Base-by-base conservation (phyloP, 2,329 filamentous ascomycete species). In the Diaporthe citriasiana region DNA sequence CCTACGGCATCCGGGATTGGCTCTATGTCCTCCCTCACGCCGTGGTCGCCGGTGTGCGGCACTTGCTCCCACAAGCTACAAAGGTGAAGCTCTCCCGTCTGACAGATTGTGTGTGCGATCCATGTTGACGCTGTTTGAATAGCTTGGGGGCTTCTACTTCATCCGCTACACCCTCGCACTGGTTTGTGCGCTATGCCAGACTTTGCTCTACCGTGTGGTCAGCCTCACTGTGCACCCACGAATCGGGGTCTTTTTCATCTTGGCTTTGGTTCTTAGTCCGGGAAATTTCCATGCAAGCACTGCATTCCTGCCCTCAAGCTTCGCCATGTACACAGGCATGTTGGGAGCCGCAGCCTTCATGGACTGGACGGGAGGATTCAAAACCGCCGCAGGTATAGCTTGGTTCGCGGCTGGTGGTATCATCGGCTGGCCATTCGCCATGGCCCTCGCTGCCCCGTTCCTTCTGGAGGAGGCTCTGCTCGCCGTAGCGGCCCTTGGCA, bases 1-100 rank as follows among this genome's bases (percentile, higher is more conserved):
- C 96, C 73, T 98, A 94, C 84, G 94, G 95, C 68, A 98, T 99
- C 78, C 92, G 97, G 76, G 98, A 95, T 85, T 99, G 97, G 97
- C 87, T 95, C 30, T 99, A 99, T 80, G 88, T 97, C 50, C 89
- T 87, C 7, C 84, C 98, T 1, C 96, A 99, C 83, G 94, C 95
- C 35, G 78, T 92, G 27, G 84, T 94, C 59, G 93, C 92, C 57
- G 94, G 91, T 76, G 78, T 94, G 25, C 89, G 91, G 42, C 88
- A 91, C 50, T 79, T 97, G 7, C 81, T 92, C 1, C 91, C 91
- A 3, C 89, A 88, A 65, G 85, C 90, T 2, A 89, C 85, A 73
- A 93, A 93, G 87, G 89, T 88, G 60, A 72, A 77, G 40, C n/a
- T 9, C 47, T 35, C 45, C 22, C 13, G 19, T 27, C 30, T 15